Evolutionary conservation across 2,329 filamentous ascomycete genomes (phyloP).

Genomic region (Orbilia oligospora): DNA sequence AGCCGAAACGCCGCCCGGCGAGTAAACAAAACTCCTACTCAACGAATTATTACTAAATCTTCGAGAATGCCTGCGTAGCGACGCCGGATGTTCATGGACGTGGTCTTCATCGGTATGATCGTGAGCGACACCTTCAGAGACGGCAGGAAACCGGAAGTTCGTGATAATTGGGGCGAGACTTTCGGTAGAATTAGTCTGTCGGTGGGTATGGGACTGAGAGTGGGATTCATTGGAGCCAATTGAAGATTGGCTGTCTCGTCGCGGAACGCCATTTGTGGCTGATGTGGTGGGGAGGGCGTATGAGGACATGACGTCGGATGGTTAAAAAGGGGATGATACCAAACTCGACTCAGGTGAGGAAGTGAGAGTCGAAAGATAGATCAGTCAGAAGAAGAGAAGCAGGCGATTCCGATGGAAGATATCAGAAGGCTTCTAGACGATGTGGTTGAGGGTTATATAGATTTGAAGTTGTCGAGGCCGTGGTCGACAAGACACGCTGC

Average conservation of each 20-base stretch:
- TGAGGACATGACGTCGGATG: conserved; percentile 33
- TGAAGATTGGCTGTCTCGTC: conserved; percentile 37
- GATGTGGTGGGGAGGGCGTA: conserved; percentile 35
- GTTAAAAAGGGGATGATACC: background rate
- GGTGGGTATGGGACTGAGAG: conserved; percentile 25
- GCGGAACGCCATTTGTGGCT: conserved; percentile 27
- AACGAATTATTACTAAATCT: conserved; percentile 42
- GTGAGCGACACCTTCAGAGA: conserved; percentile 49
- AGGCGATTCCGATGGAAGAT: conserved; percentile 24
- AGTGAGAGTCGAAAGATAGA: conserved; percentile 12
- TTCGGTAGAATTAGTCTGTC: conserved; percentile 19
- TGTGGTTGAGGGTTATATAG: background rate
- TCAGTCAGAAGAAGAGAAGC: conserved; percentile 24
- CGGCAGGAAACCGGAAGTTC: conserved; percentile 56
- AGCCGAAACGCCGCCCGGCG: conserved; percentile 46
- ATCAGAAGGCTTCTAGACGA: no score
- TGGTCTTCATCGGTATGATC: conserved; percentile 59
- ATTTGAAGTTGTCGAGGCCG: conserved; percentile 3
- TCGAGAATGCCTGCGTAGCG: conserved; percentile 37
- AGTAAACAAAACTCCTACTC: conserved; percentile 28
- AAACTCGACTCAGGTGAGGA: background rate
- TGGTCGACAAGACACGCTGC: conserved; percentile 3
- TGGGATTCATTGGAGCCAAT: conserved; percentile 32
- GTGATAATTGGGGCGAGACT: conserved; percentile 50
- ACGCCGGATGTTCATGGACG: conserved; percentile 34